phyloP scores from a whole-genome alignment of 2,329 filamentous ascomycete species.

The Pseudocercospora musae region DNA sequence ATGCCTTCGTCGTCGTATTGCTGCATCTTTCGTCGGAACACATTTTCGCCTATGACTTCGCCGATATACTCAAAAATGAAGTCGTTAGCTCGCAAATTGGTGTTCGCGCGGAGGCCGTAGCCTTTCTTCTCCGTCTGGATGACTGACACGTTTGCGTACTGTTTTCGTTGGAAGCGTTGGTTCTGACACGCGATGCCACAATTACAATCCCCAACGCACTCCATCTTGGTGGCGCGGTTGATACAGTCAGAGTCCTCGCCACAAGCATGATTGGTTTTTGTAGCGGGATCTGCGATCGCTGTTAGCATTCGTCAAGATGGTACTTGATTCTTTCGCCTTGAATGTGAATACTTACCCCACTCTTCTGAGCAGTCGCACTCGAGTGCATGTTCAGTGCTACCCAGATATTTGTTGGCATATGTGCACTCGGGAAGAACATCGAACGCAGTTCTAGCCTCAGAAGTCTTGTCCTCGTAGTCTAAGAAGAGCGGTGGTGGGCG shows the following conservation, averaged over 20 bases:
- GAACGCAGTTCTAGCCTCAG: slow-evolving; percentile 72
- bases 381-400: slow-evolving; percentile 85
- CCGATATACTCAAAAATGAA: slow-evolving; percentile 99
- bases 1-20: slow-evolving; percentile 95
- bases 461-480: slow-evolving; percentile 73
- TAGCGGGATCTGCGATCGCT: slow-evolving; percentile 44
- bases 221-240: slow-evolving; percentile 96
- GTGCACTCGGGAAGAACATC: slow-evolving; percentile 79
- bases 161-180: slow-evolving; percentile 85
- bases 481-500: slow-evolving; percentile 65
- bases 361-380: slow-evolving; percentile 95
- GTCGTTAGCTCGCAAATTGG: slow-evolving; percentile 73
- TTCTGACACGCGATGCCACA: slow-evolving; percentile 89
- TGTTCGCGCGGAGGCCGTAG: slow-evolving; percentile 81
- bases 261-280: slow-evolving; percentile 72
- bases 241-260: slow-evolving; percentile 97
- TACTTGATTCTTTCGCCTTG: not conserved
- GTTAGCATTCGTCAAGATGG: slow-evolving; percentile 10
- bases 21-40: slow-evolving; percentile 83
- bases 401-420: slow-evolving; percentile 88
- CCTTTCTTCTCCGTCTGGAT: slow-evolving; percentile 99
- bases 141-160: slow-evolving; percentile 88
- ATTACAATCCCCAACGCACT: slow-evolving; percentile 83
- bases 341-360: slow-evolving; percentile 67
- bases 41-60: slow-evolving; percentile 91